Evolutionary conservation across 768 basidiomycete genomes (phyloP), one percentile per base, ranked within the genome.

Genomic region (Antrodiella citrinella): DNA sequence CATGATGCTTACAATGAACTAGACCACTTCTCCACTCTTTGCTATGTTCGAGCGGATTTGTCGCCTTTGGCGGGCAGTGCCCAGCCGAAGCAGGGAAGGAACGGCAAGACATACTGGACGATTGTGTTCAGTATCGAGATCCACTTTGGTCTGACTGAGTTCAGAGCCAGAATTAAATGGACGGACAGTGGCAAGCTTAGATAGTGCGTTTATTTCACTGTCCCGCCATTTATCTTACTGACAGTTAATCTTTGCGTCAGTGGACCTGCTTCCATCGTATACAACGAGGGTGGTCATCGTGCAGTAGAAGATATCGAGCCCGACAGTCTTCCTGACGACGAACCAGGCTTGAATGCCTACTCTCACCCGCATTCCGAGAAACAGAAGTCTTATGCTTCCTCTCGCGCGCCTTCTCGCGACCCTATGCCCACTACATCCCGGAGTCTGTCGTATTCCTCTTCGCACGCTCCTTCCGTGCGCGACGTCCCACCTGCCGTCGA

Each of bases 101-200:
- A 73, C 43, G 81, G 84, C 46, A 85, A 81, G 68, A 80, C 74
- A 10, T 89, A 87, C 55, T 90, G 85, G 85, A 88, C 82, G 12
- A 87, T 90, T 52, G 81, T 90, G 15, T 90, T 90, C 64, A 84
- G 82, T 24, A 81, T 90, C 24, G 86, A 88, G 62, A 87, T 90
- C 49, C 86, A 87, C 59, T 89, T 90, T 51, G 86, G 86, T 25
- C 60, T 89, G 53, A 90, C 86, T 0, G 86, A 90, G 64, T 90
- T 90, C 69, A 84, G 72, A 62, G 86, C 86, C 4, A 75, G 85
- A 50, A 88, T 89, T 47, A 89, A 87, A 63, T 89, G 86, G 86
- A 74, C 80, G 45, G 85, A 89, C 59, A 81, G 85, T 59, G 84
- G 84, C 12, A 74, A 73, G 56, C 79, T 77, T 35, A 84, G 77